Base-by-base conservation (phyloP, 2,329 filamentous ascomycete species). In the Ceratocystis ficicola region DNA sequence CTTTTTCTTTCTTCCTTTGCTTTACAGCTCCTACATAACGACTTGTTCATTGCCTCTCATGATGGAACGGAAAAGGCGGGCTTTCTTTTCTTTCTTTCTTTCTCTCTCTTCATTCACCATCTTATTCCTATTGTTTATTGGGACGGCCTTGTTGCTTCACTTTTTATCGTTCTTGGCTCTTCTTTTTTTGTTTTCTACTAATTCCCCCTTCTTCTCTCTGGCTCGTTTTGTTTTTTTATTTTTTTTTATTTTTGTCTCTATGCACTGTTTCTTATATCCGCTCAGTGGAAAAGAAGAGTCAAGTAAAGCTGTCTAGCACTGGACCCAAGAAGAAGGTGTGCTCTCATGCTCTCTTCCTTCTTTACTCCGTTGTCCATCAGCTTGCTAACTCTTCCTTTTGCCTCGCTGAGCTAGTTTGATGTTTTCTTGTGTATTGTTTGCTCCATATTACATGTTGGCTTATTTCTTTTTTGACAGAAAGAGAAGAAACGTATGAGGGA, bases 1-100 rank as follows among this genome's bases (percentile, higher is more conserved):
- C 10, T 41, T 41, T 52, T 52, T 52, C 48, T 52, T 63, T 59
- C 30, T 63, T 66, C 20, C 41, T 57, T 63, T 20, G 48, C 44
- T 55, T 12, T 25, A 44, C 30, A 22, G 25, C 44, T 44, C 44
- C 50, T 44, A 32, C 36, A 41, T 41, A 41, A 41, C 36, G 36
- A 41, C 36, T 41, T 41, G 10, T 41, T 41, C 36, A 59, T 64
- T 50, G 36, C 28, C 30, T 50, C 25, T 20, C 25, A 57, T 57
- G 63, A 64, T 63, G 44, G 36, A 63, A 17, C 28, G 57, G 25
- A 25, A 52, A 25, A 10, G 48, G 20, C 20, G 48, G 52, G 52
- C 22, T 50, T 28, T 44, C 44, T 32, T 48, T 63, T 48, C 10
- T 63, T 15, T 32, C 36, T 22, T 4, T 28, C 10, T 25, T 30